Conservation (phyloP, 352 stramenopile species). For the Chrysophaeum taylorii region DNA sequence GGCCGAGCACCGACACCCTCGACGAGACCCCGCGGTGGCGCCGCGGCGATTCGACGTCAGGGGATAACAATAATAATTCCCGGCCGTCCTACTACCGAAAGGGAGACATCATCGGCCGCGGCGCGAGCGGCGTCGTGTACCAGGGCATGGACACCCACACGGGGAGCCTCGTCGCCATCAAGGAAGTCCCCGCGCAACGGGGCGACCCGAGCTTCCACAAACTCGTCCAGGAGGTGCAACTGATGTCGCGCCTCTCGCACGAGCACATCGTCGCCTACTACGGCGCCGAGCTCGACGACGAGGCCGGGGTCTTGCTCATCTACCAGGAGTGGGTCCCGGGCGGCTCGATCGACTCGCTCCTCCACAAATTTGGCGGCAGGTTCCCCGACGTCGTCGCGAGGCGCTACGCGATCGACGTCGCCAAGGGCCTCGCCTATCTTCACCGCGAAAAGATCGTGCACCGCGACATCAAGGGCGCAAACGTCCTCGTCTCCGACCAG, state of each 20-base stretch:
- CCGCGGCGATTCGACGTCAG: too few relatives aligned
- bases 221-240: constrained; percentile 73
- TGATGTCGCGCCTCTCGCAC: constrained; percentile 84
- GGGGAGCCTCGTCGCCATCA: constrained; percentile 73
- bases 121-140: constrained; percentile 86
- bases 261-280: constrained; percentile 86
- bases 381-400: constrained; percentile 75
- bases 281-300: constrained; percentile 68
- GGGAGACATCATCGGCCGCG: constrained; percentile 75
- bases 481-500: constrained; percentile 82
- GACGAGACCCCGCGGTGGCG: too few relatives aligned
- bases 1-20: too few relatives aligned
- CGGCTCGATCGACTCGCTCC: constrained; percentile 70
- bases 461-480: constrained; percentile 74
- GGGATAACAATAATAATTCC: too few relatives aligned
- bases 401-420: constrained; percentile 76
- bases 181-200: constrained; percentile 32
- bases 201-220: constrained; percentile 45
- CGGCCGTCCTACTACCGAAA: not conserved
- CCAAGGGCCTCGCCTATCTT: constrained; percentile 72
- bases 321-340: constrained; percentile 91
- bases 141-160: constrained; percentile 80
- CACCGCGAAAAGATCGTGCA: constrained; percentile 79
- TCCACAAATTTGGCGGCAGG: constrained; percentile 69
- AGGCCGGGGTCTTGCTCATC: constrained; percentile 69